Evolutionary conservation across 768 basidiomycete species (phyloP).

Genomic region (Mycena maculata): DNA sequence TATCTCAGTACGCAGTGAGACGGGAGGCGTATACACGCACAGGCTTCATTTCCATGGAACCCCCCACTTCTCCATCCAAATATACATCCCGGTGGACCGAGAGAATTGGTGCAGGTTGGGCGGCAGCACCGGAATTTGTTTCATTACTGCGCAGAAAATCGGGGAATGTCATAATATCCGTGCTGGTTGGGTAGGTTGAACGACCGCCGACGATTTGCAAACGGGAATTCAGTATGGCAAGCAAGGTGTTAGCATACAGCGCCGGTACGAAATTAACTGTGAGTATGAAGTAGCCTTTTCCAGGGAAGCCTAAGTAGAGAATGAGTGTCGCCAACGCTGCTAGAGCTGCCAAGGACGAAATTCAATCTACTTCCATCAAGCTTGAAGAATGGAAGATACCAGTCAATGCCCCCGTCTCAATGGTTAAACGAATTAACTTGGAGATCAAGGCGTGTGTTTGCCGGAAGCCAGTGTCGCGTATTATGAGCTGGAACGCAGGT

Average conservation of each 20-base stretch:
- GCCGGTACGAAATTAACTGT: constrained; percentile 23
- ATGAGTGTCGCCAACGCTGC: neutral
- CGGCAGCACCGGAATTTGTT: neutral
- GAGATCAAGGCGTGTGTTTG: neutral
- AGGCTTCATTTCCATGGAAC: neutral
- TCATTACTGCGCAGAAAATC: neutral
- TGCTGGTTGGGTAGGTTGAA: neutral
- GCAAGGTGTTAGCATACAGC: constrained; percentile 45
- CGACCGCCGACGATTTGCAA: constrained; percentile 39
- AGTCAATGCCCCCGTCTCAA: neutral
- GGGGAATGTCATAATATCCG: neutral
- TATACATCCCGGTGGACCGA: neutral
- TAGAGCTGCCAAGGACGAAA: neutral
- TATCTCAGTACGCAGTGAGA: too few relatives aligned
- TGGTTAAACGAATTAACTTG: neutral
- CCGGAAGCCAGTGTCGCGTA: neutral
- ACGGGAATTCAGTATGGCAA: constrained; percentile 45
- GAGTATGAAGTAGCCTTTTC: neutral
- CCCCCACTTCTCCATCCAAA: neutral
- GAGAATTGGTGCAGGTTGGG: neutral
- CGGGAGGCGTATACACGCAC: too few relatives aligned
- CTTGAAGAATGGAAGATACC: neutral
- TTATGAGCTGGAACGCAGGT: neutral
- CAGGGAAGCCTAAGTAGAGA: neutral
- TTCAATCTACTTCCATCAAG: neutral